Conservation (phyloP, 176 grass and related monocot genomes). For the Musa itinerans region DNA sequence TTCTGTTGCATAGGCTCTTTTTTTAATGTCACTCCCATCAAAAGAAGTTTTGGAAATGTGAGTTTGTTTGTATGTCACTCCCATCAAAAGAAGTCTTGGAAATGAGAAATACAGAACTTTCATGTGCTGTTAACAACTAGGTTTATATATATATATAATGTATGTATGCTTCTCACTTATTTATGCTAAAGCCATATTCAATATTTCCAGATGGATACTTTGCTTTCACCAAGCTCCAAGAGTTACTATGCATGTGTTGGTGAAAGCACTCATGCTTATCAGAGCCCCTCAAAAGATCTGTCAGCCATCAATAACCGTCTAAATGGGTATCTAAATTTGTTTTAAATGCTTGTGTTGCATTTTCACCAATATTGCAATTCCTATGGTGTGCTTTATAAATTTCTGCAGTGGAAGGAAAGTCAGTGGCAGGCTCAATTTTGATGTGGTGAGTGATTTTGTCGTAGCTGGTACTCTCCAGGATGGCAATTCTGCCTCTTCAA, state of each 20-base stretch:
- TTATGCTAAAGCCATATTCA: neutral
- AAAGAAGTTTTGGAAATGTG: neutral
- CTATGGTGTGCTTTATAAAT: neutral
- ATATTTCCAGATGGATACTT: conserved; percentile 67
- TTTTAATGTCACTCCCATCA: no score
- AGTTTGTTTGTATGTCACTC: no score
- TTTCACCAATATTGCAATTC: neutral
- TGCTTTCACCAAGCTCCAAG: conserved; percentile 95
- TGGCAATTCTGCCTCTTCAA: conserved; percentile 8
- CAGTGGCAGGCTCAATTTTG: conserved; percentile 53
- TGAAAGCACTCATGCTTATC: conserved; percentile 91
- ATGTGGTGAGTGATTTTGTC: conserved; percentile 74
- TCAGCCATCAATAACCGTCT: conserved; percentile 83
- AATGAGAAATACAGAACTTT: neutral
- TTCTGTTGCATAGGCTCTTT: no score
- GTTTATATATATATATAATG: no score
- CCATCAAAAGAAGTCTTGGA: neutral
- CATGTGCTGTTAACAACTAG: no score
- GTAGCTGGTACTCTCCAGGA: conserved; percentile 68
- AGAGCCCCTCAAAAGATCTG: conserved; percentile 95
- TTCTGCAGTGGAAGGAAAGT: conserved; percentile 57
- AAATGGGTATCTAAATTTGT: conserved; percentile 41
- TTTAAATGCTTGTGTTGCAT: no score
- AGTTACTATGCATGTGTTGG: conserved; percentile 95
- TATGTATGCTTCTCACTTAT: no score